Evolutionary conservation across 805 yeast genomes (phyloP).

Genomic region (Saturnispora diversa): DNA sequence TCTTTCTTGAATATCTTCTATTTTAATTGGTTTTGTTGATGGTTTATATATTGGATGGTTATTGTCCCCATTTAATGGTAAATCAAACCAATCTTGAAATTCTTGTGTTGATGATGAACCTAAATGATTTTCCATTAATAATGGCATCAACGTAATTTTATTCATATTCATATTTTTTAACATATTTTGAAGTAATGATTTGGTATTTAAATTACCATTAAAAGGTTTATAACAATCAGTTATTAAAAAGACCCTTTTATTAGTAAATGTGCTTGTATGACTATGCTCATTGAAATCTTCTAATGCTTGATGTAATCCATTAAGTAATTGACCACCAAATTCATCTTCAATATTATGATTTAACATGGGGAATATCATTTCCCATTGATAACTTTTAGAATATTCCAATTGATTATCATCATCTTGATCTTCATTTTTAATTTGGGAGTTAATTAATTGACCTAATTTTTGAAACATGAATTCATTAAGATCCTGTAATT

Average conservation of each 20-base stretch:
- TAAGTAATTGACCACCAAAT: constrained; percentile 31
- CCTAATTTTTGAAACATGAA: constrained; percentile 47
- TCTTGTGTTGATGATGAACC: constrained; percentile 10
- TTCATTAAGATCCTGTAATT: constrained; percentile 47
- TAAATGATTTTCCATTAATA: constrained; percentile 37
- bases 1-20: constrained; percentile 36
- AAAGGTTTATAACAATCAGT: constrained; percentile 71
- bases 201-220: constrained; percentile 33
- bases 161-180: constrained; percentile 53
- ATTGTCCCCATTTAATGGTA: constrained; percentile 1
- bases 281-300: constrained; percentile 44
- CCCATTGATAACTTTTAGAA: constrained; percentile 9
- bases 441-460: constrained; percentile 33
- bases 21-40: constrained; percentile 34
- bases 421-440: constrained; percentile 11
- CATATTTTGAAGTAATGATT: constrained; percentile 45
- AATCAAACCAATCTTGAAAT: constrained; percentile 10
- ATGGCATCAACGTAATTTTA: constrained; percentile 51
- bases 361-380: constrained; percentile 26
- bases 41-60: constrained; percentile 25
- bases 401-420: neutral
- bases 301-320: constrained; percentile 43
- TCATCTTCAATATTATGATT: constrained; percentile 18
- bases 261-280: constrained; percentile 39
- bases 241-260: constrained; percentile 57